phyloP scores from a whole-genome alignment of 2,329 filamentous ascomycete species.

The Sporothrix phasma region DNA sequence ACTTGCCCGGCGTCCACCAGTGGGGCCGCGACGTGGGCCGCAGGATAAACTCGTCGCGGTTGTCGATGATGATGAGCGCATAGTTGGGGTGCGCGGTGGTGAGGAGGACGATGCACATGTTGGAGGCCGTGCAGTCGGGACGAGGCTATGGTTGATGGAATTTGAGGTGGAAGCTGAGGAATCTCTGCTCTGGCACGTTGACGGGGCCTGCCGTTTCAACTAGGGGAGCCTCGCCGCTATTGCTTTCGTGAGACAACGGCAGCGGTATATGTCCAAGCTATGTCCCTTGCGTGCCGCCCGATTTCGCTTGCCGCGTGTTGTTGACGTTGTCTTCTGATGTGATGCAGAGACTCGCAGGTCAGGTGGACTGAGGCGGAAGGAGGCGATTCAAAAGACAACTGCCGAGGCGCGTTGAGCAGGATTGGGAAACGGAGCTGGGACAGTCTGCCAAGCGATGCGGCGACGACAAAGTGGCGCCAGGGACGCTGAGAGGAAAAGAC shows the following conservation, averaged over 20 bases:
- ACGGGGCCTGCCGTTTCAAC: neutral
- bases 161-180: neutral
- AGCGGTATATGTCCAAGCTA: neutral
- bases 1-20: slow-evolving; percentile 45
- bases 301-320: slow-evolving; percentile 7
- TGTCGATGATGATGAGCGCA: slow-evolving; percentile 64
- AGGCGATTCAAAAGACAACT: neutral
- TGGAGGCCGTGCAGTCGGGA: slow-evolving; percentile 6
- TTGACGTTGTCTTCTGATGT: slow-evolving; percentile 6
- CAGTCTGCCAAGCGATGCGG: neutral
- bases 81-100: slow-evolving; percentile 69
- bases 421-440: neutral
- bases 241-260: neutral
- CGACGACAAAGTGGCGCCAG: no score
- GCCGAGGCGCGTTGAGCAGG: neutral
- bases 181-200: no score
- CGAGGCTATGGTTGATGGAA: neutral
- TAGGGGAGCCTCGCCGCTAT: neutral
- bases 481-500: no score
- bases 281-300: neutral
- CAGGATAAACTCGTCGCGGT: slow-evolving; percentile 64
- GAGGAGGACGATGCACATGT: slow-evolving; percentile 69
- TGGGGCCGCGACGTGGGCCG: slow-evolving; percentile 53
- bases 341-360: neutral
- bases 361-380: neutral